These are phyloP conservation scores for Neonothopanus nambi DNA, from an alignment of 1,284 basidiomycete species.

Conservation along the genomic window DNA sequence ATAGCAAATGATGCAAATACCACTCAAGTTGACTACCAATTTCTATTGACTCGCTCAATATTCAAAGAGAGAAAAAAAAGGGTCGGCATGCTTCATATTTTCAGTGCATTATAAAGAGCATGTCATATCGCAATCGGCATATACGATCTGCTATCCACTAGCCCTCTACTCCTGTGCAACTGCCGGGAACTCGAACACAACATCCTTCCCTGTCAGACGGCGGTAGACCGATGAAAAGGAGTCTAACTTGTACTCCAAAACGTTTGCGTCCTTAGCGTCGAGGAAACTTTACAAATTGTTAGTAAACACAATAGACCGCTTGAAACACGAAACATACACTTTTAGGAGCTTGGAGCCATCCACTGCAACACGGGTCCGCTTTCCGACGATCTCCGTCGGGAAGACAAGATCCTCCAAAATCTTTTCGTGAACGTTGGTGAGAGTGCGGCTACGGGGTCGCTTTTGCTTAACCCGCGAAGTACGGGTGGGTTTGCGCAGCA, in stretches of 20 bases:
- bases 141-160: constrained; percentile 18
- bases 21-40: not conserved
- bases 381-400: constrained; percentile 98
- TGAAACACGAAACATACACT: constrained; percentile 69
- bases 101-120: constrained; percentile 5
- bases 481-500: constrained; percentile 96
- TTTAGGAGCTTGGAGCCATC: constrained; percentile 93
- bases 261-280: constrained; percentile 97
- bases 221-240: constrained; percentile 95
- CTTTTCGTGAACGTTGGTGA: constrained; percentile 97
- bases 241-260: constrained; percentile 99
- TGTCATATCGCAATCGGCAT: constrained; percentile 18
- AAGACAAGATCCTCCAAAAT: constrained; percentile 99
- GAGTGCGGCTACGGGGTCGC: constrained; percentile 94
- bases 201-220: constrained; percentile 92
- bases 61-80: not conserved
- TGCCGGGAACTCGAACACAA: constrained; percentile 86
- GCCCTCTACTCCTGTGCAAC: constrained; percentile 59
- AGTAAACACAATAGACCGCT: constrained; percentile 13
- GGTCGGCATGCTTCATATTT: constrained; percentile 20
- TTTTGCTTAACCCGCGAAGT: constrained; percentile 93
- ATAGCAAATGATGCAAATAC: not conserved
- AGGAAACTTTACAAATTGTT: constrained; percentile 71
- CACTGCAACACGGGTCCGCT: constrained; percentile 89
- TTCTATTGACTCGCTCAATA: not conserved